Evolutionary conservation across 169 alveolate genomes (phyloP).

Genomic region (Eimeria praecox): DNA sequence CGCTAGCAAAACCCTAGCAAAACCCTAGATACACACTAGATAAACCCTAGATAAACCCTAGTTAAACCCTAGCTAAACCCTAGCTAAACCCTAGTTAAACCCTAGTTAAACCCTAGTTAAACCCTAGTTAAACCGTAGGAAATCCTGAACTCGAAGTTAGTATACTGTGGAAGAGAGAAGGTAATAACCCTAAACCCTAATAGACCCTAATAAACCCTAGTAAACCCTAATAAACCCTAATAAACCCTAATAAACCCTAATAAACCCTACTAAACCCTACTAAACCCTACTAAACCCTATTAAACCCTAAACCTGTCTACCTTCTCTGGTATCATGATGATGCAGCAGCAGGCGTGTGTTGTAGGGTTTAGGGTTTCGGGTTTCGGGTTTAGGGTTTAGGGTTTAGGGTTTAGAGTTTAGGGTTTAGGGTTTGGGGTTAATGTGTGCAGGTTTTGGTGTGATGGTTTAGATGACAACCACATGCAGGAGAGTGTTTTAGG

Average conservation of each 20-base stretch:
- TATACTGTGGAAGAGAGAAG: too few species aligned
- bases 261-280: neutral
- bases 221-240: neutral
- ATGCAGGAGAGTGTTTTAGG: slow-evolving; percentile 83
- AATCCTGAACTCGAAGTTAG: too few species aligned
- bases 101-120: too few species aligned
- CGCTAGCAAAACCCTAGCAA: neutral
- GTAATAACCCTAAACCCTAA: slow-evolving; percentile 60
- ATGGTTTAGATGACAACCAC: slow-evolving; percentile 51
- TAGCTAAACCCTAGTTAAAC: too few species aligned
- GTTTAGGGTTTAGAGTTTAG: slow-evolving; percentile 40
- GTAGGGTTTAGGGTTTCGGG: neutral
- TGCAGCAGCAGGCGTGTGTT: neutral
- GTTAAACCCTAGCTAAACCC: too few species aligned
- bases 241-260: neutral
- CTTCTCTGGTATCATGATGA: neutral
- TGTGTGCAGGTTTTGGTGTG: neutral
- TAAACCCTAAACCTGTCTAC: neutral
- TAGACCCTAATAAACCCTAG: neutral
- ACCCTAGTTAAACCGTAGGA: too few species aligned
- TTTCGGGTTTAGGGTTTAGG: neutral
- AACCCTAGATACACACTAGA: too few species aligned
- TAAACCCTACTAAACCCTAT: too few species aligned
- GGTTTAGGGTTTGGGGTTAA: slow-evolving; percentile 22
- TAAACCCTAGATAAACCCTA: too few species aligned